phyloP scores from a whole-genome alignment of 768 basidiomycete species.

The Russula dissimulans region DNA sequence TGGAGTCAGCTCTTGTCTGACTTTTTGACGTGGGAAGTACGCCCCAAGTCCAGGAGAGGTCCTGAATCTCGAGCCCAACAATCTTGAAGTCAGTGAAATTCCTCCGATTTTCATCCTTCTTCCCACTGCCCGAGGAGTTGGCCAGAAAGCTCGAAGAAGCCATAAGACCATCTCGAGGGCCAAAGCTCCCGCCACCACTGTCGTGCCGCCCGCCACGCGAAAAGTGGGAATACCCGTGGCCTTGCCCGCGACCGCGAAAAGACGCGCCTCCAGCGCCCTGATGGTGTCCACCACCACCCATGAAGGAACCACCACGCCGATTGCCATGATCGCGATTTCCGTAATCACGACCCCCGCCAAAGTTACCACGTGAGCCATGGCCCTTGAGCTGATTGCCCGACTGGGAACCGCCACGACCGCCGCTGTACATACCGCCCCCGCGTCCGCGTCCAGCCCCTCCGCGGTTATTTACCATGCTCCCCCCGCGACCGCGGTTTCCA shows the following conservation, averaged over 20 bases:
- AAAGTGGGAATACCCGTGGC: constrained; percentile 31
- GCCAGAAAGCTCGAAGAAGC: constrained; percentile 17
- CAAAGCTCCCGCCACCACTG: constrained; percentile 27
- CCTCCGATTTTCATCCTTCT: constrained; percentile 81
- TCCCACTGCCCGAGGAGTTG: constrained; percentile 36
- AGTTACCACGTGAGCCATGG: constrained; percentile 58
- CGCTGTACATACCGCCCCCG: constrained; percentile 31
- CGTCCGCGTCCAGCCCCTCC: constrained; percentile 28
- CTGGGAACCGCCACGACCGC: constrained; percentile 38
- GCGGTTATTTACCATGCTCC: constrained; percentile 39
- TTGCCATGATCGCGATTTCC: constrained; percentile 51
- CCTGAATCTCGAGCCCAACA: constrained; percentile 76
- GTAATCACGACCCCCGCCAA: constrained; percentile 48
- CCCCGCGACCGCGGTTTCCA: constrained; percentile 39
- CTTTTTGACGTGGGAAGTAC: constrained; percentile 32
- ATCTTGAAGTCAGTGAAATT: constrained; percentile 99
- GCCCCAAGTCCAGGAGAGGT: constrained; percentile 86
- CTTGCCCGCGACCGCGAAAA: constrained; percentile 57
- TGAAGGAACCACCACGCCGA: constrained; percentile 60
- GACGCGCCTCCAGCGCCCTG: constrained; percentile 19
- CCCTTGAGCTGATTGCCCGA: constrained; percentile 42
- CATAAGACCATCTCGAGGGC: constrained; percentile 37
- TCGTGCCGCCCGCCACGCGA: constrained; percentile 35
- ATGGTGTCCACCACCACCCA: constrained; percentile 32
- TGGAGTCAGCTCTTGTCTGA: constrained; percentile 21